phyloP scores from a whole-genome alignment of 495 filamentous ascomycete species.

The Neurospora sp. region DNA sequence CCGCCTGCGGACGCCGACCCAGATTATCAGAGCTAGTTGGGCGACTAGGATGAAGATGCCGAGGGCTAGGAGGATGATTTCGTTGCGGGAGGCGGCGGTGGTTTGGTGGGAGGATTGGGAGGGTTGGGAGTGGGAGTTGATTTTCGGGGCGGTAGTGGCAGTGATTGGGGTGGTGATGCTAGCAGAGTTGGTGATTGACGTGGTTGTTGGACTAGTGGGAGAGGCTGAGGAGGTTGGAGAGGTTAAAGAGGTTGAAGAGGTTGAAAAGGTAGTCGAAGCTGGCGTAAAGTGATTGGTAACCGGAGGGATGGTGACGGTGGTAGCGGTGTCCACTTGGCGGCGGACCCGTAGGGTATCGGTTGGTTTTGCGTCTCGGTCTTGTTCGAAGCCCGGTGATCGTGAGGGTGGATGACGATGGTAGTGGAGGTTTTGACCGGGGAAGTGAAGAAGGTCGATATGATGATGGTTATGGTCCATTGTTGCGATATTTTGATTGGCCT shows the following conservation, averaged over 20 bases:
- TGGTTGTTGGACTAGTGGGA: no score
- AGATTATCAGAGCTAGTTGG: conserved; percentile 5
- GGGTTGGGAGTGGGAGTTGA: neutral
- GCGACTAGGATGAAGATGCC: conserved; percentile 5
- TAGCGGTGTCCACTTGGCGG: neutral
- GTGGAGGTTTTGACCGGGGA: neutral
- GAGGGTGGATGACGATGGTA: neutral
- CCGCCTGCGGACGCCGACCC: conserved; percentile 1
- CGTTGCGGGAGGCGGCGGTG: conserved; percentile 1
- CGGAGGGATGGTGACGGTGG: neutral
- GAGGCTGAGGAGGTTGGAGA: neutral
- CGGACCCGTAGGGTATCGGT: neutral
- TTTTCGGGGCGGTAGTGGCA: neutral
- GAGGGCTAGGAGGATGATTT: conserved; percentile 11
- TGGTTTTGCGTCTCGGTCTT: neutral
- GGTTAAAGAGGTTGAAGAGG: neutral
- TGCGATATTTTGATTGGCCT: neutral
- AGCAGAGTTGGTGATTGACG: no score
- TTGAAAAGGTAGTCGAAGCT: neutral
- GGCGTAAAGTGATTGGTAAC: neutral
- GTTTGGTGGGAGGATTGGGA: neutral
- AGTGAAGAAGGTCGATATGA: neutral
- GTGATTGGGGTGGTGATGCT: neutral
- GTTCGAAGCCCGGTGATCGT: neutral
- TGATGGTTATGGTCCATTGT: neutral